Conservation (phyloP, 2,329 filamentous ascomycete genomes). For the Phaeosphaeriaceae sp. region DNA sequence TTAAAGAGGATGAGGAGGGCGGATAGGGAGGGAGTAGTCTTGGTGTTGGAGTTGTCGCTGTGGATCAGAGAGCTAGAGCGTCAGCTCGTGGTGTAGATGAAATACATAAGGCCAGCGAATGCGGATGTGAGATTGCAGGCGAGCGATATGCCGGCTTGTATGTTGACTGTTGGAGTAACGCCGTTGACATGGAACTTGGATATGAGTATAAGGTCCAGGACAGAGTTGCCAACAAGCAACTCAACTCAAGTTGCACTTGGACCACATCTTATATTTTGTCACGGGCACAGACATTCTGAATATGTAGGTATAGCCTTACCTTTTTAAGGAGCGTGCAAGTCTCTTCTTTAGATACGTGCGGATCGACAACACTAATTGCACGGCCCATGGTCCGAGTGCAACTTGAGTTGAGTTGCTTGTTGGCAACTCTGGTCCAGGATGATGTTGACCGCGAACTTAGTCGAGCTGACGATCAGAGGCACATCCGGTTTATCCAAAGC, state of each 20-base stretch:
- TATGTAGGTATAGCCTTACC: no score
- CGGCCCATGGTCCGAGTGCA: no score
- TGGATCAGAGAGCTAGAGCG: constrained; percentile 25
- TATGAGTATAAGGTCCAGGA: constrained; percentile 70
- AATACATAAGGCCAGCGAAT: constrained; percentile 63
- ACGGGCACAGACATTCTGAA: no score
- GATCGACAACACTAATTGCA: no score
- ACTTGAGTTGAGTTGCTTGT: no score
- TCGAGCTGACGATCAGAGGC: constrained; percentile 67
- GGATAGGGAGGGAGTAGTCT: constrained; percentile 37
- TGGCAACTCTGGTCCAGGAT: no score
- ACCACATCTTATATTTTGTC: no score
- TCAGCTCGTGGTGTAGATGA: constrained; percentile 55
- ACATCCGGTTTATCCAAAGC: constrained; percentile 74
- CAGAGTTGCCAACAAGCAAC: constrained; percentile 70
- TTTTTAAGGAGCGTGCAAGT: no score
- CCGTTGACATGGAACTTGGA: constrained; percentile 67
- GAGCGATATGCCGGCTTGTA: constrained; percentile 68
- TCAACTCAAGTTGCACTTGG: no score
- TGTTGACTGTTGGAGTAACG: constrained; percentile 64
- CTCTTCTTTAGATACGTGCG: no score
- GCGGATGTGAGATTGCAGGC: constrained; percentile 54
- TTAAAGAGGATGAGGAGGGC: constrained; percentile 60
- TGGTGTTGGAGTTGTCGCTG: constrained; percentile 10
- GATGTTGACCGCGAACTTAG: constrained; percentile 71